Evolutionary conservation across 768 basidiomycete genomes (phyloP), one percentile per base, ranked within the genome.

Genomic region (Mycena capillaripes): DNA sequence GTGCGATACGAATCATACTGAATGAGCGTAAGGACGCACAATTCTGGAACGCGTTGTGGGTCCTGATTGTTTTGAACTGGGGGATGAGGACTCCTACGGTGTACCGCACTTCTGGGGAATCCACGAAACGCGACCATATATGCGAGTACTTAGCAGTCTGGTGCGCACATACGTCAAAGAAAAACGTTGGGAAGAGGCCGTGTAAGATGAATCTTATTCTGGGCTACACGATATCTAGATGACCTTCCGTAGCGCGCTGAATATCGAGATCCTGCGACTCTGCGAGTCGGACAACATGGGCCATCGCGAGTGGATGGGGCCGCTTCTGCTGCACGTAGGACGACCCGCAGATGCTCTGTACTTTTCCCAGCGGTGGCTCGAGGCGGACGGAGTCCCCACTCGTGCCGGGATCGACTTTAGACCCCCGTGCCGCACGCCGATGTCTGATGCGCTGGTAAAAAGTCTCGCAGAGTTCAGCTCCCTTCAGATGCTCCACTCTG

Each of bases 51-150:
- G 23, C 1, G 12, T 70, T 12, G 16, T 69, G 30, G 25, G 42
- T 17, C 68, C 63, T 5, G 58, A 65, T n/a, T 70, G 64, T 57
- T 74, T 74, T 32, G 72, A 70, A 21, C 40, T 59, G 8, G 34
- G 19, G 4, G 40, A 29, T 29, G n/a, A 42, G 27, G 42, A 46
- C 53, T 17, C 2, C 3, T 29, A 65, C 21, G 72, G 72, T 12
- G 72, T 62, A 1, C 66, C 67, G 23, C 7, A 64, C 8, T 74
- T 70, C 46, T 70, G 72, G 81, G 69, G 70, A 19, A 76, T 86
- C 10, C 50, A 84, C 9, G 80, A 83, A 69, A 86, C 86, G 9
- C 79, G 86, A 0, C 87, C 85, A 9, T 87, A 87, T 72, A 86
- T 87, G 84, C 84, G 86, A 11, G 78, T 86, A 10, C 76, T 86